These are phyloP conservation scores for Coemansia sp. DNA, from an alignment of 192 early-diverging fungal genomes.

Conservation along the genomic window DNA sequence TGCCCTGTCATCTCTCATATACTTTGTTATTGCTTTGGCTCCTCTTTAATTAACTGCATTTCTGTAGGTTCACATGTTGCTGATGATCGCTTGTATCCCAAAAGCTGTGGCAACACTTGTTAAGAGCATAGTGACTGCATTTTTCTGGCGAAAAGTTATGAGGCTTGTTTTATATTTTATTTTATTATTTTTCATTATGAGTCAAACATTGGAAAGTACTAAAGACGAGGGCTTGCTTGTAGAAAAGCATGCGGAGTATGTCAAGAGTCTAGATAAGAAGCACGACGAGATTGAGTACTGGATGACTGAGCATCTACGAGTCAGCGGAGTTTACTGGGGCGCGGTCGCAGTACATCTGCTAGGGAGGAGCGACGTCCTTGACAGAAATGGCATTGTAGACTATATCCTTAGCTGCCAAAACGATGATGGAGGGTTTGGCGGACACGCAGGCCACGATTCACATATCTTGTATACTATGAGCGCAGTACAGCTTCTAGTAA, in stretches of 20 bases:
- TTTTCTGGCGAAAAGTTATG: neutral
- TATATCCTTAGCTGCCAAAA: constrained; percentile 82
- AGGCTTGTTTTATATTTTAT: neutral
- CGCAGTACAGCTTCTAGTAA: constrained; percentile 86
- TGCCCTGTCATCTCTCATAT: too few species aligned
- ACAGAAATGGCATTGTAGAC: constrained; percentile 71
- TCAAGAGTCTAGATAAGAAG: constrained; percentile 76
- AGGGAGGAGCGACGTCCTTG: constrained; percentile 64
- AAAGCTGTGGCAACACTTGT: neutral
- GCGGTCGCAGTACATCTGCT: constrained; percentile 80
- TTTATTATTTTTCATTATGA: constrained; percentile 6
- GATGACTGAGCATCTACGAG: constrained; percentile 86
- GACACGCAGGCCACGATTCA: constrained; percentile 82
- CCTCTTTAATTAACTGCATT: too few species aligned
- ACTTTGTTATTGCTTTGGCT: too few species aligned
- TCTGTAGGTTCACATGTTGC: neutral
- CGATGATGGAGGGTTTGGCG: constrained; percentile 88
- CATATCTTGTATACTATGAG: constrained; percentile 92
- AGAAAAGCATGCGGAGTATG: constrained; percentile 73
- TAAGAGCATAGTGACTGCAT: neutral
- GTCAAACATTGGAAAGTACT: neutral
- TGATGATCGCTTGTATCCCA: constrained; percentile 1
- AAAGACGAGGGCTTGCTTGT: constrained; percentile 46
- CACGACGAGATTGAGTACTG: constrained; percentile 92
- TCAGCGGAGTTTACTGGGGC: constrained; percentile 96